Evolutionary conservation across 768 basidiomycete species (phyloP), one percentile per base, ranked within the genome.

Genomic region (Leccinum arenicola): DNA sequence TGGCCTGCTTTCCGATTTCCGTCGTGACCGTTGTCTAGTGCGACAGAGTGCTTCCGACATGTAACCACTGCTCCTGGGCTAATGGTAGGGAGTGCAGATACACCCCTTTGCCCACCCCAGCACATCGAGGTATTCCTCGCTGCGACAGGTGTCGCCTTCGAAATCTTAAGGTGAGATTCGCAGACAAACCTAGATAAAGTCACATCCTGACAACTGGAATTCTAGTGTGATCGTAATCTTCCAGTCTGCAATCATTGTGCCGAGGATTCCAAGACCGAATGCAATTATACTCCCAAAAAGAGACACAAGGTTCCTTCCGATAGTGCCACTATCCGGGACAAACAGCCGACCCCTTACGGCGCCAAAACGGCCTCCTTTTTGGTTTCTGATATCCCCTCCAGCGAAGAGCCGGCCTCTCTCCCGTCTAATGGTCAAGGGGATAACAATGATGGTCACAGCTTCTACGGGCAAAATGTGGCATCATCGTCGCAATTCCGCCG

Each of bases 261-360:
- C 4, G 72, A 76, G 40, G 82, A 82, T 51, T 76, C 78, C 58
- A 76, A 80, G 52, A 79, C 78, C 40, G 81, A 83, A 51, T 88
- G 87, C 71, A 86, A 87, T 65, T 88, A 89, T 66, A 87, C 87
- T 36, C 87, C 87, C 9, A 88, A 89, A 74, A 87, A 86, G 64
- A 75, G 85, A 56, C 81, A 81, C 64, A 87, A 80, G 66, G 78
- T 80, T 43, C 79, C 78, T 17, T 68, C 74, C 25, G 82, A 81
- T 56, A 75, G 79, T 55, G 73, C 63, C 3, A 60, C 73, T 15
- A 50, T 73, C 45, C 69, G 71, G 36, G 77, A 79, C 58, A 72
- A 74, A 56, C 74, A 75, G 23, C 66, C 71, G 29, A 72, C 68
- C 29, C 75, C 78, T 15, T 81, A 81, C 59, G 73, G 73, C 17